Conservation (phyloP, 2,329 filamentous ascomycete species). For the Epichloe baconii region DNA sequence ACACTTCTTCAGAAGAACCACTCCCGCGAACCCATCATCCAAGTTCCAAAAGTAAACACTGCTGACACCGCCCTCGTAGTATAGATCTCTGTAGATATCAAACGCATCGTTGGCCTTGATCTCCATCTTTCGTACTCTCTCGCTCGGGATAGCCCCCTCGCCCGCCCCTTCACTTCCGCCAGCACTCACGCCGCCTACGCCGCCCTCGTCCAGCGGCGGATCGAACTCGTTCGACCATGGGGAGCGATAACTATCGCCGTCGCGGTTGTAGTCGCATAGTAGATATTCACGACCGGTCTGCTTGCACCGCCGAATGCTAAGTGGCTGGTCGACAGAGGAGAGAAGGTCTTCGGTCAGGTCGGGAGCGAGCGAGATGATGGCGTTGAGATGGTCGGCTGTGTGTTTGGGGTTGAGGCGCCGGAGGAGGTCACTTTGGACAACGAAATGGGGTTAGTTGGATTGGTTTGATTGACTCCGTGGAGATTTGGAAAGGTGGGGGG, state of each 20-base stretch:
- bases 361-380: slow-evolving; percentile 78
- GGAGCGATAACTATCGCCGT: slow-evolving; percentile 92
- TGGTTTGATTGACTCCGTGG: background rate
- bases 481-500: background rate
- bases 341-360: slow-evolving; percentile 95
- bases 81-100: slow-evolving; percentile 91
- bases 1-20: slow-evolving; percentile 93
- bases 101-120: slow-evolving; percentile 89
- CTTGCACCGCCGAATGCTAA: slow-evolving; percentile 72
- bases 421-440: slow-evolving; percentile 68
- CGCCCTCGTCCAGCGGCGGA: slow-evolving; percentile 62
- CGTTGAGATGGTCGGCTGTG: slow-evolving; percentile 75
- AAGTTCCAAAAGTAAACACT: slow-evolving; percentile 98
- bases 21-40: slow-evolving; percentile 94
- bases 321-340: slow-evolving; percentile 91
- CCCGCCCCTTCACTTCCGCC: slow-evolving; percentile 47
- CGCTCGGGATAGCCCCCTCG: slow-evolving; percentile 78
- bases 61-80: slow-evolving; percentile 91
- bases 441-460: background rate
- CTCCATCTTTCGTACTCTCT: slow-evolving; percentile 88
- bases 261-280: slow-evolving; percentile 98
- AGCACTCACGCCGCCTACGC: slow-evolving; percentile 37
- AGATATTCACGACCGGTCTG: slow-evolving; percentile 91
- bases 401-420: slow-evolving; percentile 92
- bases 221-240: slow-evolving; percentile 99